phyloP scores from a whole-genome alignment of 495 filamentous ascomycete species.

The Terfezia claveryi region DNA sequence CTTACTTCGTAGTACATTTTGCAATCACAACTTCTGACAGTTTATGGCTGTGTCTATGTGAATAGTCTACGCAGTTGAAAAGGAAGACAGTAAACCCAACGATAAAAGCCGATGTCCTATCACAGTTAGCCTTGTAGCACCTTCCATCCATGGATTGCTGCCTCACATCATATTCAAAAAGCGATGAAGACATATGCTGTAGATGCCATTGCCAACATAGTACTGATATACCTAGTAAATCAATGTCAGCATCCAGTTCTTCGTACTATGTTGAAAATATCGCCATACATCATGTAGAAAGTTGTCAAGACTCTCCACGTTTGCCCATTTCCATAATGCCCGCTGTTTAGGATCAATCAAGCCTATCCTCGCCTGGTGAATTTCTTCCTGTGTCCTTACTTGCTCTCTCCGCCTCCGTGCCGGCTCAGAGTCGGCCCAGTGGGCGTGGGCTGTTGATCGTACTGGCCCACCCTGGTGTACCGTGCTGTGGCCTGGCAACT shows the following conservation, averaged over 20 bases:
- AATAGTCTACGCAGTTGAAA: slow-evolving; percentile 69
- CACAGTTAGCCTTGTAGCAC: neutral
- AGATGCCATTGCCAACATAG: slow-evolving; percentile 64
- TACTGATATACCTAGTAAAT: slow-evolving; percentile 52
- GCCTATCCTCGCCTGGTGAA: slow-evolving; percentile 26
- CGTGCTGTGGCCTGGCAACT: neutral
- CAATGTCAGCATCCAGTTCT: neutral
- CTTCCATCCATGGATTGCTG: too few relatives aligned
- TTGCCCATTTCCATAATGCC: slow-evolving; percentile 91
- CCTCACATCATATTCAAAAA: slow-evolving; percentile 52
- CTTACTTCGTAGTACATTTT: slow-evolving; percentile 41
- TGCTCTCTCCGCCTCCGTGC: slow-evolving; percentile 25
- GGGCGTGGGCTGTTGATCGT: slow-evolving; percentile 10
- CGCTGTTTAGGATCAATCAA: slow-evolving; percentile 48
- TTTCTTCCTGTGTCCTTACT: slow-evolving; percentile 31
- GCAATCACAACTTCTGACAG: slow-evolving; percentile 57
- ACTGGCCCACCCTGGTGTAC: slow-evolving; percentile 9
- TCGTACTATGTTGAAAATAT: neutral
- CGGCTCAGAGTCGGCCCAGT: slow-evolving; percentile 6
- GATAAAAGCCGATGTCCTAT: slow-evolving; percentile 51
- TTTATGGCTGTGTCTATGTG: slow-evolving; percentile 44
- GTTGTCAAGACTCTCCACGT: slow-evolving; percentile 73
- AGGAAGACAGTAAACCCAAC: slow-evolving; percentile 70
- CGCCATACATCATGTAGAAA: slow-evolving; percentile 47
- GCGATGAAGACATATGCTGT: slow-evolving; percentile 61